A percentile compares a stretch with the other conserved stretches of the same genome.
Evolutionary conservation across 129 eudicot species (phyloP).

Genomic region (Tagetes erecta): DNA sequence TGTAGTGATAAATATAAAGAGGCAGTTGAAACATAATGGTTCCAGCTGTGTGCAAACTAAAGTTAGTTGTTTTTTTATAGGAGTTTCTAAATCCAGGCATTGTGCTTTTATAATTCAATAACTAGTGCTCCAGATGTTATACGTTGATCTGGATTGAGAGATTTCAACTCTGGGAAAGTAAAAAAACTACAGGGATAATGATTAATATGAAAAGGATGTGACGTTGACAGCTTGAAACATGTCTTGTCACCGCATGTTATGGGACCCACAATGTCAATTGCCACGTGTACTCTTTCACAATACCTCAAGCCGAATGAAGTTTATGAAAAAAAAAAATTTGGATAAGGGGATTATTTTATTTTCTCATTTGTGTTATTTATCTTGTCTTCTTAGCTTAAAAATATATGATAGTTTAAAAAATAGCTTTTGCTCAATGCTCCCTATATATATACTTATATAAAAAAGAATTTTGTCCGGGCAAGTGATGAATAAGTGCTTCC

Average conservation of each 20-base stretch:
- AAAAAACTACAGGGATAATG: not conserved
- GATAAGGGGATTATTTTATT: too few species aligned
- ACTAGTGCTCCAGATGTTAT: slow-evolving; percentile 9
- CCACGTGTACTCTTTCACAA: slow-evolving; percentile 23
- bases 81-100: slow-evolving; percentile 19
- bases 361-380: too few species aligned
- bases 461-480: too few species aligned
- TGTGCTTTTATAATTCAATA: not conserved
- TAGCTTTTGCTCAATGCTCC: too few species aligned
- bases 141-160: slow-evolving; percentile 1
- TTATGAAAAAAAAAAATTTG: not conserved
- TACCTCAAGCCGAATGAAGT: slow-evolving; percentile 4
- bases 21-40: slow-evolving; percentile 22
- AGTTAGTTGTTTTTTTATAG: slow-evolving; percentile 17
- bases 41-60: slow-evolving; percentile 29
- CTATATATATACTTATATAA: too few species aligned
- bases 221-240: slow-evolving; percentile 3
- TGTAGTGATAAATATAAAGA: not conserved
- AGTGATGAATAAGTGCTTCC: too few species aligned
- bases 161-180: not conserved
- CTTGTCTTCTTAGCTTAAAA: too few species aligned
- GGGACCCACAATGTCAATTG: slow-evolving; percentile 23
- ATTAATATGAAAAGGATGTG: not conserved
- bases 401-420: too few species aligned
- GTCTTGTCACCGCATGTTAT: slow-evolving; percentile 29